A percentile compares a stretch with the other conserved stretches of the same genome.
Evolutionary conservation across 2,329 filamentous ascomycete species (phyloP).

Genomic region (Colletotrichum orbiculare): DNA sequence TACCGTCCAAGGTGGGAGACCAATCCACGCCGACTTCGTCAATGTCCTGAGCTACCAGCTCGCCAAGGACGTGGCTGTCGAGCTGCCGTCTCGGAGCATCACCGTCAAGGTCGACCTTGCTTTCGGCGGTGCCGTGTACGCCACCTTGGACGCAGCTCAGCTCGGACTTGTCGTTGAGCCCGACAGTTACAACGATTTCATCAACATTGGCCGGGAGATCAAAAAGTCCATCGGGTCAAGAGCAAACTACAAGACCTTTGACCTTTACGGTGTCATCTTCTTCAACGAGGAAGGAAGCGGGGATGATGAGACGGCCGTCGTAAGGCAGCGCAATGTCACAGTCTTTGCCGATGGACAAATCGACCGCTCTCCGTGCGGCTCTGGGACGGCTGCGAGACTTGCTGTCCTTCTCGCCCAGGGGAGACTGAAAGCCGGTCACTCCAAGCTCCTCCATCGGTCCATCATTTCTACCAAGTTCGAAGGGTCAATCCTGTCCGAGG

Average conservation of each 20-base stretch:
- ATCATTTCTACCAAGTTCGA: slow-evolving; percentile 15
- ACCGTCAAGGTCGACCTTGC: slow-evolving; percentile 13
- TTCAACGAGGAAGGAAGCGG: slow-evolving; percentile 16
- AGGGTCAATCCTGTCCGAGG: slow-evolving; percentile 2
- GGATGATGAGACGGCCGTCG: neutral
- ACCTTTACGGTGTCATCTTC: slow-evolving; percentile 31
- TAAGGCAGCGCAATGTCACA: slow-evolving; percentile 39
- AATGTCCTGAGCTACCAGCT: slow-evolving; percentile 26
- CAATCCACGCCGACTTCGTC: slow-evolving; percentile 26
- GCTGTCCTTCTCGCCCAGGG: slow-evolving; percentile 34
- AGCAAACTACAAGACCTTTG: slow-evolving; percentile 11
- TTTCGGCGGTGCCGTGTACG: slow-evolving; percentile 29
- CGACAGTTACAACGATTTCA: slow-evolving; percentile 3
- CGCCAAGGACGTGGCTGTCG: slow-evolving; percentile 1
- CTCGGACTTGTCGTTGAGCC: slow-evolving; percentile 18
- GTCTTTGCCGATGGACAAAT: slow-evolving; percentile 43
- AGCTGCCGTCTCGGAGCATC: neutral
- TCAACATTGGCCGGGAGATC: slow-evolving; percentile 24
- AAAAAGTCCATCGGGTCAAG: slow-evolving; percentile 18
- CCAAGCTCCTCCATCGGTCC: slow-evolving; percentile 16
- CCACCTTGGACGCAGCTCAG: slow-evolving; percentile 17
- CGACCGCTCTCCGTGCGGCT: slow-evolving; percentile 42
- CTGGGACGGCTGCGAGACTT: slow-evolving; percentile 40
- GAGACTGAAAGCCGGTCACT: neutral
- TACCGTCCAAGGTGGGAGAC: neutral